Evolutionary conservation across 176 grass and related monocot species (phyloP).

Genomic region (Zoysia pacifica): DNA sequence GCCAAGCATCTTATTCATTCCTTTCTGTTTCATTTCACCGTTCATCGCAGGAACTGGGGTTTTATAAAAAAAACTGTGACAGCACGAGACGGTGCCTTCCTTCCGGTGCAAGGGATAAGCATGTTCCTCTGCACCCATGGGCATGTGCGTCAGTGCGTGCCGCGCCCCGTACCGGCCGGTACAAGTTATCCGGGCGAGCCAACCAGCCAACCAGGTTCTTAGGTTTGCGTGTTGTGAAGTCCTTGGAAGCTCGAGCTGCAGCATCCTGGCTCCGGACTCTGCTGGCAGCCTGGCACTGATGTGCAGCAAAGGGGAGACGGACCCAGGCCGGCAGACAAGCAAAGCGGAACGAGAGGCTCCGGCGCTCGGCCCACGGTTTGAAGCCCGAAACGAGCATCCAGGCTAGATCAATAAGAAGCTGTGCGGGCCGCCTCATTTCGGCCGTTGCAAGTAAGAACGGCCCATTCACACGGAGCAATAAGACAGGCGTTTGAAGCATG

Average conservation of each 20-base stretch:
- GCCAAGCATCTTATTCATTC: slow-evolving; percentile 36
- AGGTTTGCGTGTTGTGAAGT: not conserved
- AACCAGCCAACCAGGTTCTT: not conserved
- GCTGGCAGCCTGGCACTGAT: not conserved
- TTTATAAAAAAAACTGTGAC: slow-evolving; percentile 2
- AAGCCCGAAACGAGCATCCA: too few species aligned
- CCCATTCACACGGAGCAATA: too few species aligned
- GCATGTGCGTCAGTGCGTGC: slow-evolving; percentile 35
- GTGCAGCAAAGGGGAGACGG: too few species aligned
- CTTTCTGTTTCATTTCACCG: slow-evolving; percentile 8
- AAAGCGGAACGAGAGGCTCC: too few species aligned
- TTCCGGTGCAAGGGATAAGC: slow-evolving; percentile 58
- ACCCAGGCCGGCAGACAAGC: too few species aligned
- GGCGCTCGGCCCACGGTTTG: too few species aligned
- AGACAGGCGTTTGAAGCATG: too few species aligned
- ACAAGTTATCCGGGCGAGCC: slow-evolving; percentile 14
- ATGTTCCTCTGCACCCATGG: slow-evolving; percentile 29
- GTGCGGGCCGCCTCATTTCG: too few species aligned
- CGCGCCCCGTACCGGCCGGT: slow-evolving; percentile 36
- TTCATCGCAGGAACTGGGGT: not conserved
- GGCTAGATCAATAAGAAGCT: too few species aligned
- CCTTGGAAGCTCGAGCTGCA: not conserved
- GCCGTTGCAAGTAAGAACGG: too few species aligned
- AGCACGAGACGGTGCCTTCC: slow-evolving; percentile 41
- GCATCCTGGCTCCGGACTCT: not conserved